Base-by-base conservation (phyloP, 1,284 basidiomycete species). In the Malassezia equina region DNA sequence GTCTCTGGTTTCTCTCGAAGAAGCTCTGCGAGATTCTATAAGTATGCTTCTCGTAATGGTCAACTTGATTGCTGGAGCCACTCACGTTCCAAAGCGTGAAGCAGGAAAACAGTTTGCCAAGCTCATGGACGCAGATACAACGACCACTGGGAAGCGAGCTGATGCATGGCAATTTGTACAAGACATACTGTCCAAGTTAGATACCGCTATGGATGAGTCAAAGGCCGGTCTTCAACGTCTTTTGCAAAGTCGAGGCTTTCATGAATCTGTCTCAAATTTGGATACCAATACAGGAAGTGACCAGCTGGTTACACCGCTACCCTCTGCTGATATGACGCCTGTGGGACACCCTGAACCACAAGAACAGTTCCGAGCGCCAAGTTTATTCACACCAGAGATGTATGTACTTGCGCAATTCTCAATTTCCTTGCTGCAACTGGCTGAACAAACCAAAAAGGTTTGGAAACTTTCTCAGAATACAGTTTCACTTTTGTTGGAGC, bases 401-500 rank as follows among this genome's bases (percentile, higher is more conserved):
- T 69, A 66, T 42, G 58, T 53, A 11, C 54, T 62, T 4, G 61
- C 65, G 0, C 61, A 65, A 23, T 59, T 67, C 24, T 62, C 65
- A 47, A 45, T 69, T 8, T 63, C 63, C 6, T 42, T 72, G 19
- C 49, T 67, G 24, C 65, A 71, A 28, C 52, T 72, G 4, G 65
- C 67, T 4, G 27, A 59, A 23, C 56, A 64, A 7, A 52, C 59
- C 8, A 51, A 54, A 17, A 17, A 48, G 9, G 51, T 52, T 12
- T 56, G 71, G 9, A 12, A 51, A 1, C 25, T n/a, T 6, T 33
- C 47, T 4, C 45, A 55, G 17, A n/a, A 36, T 2, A 45, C 51
- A 7, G 8, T 66, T 3, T 32, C 42, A 2, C 24, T 47, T 17
- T 59, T 56, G 27, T 28, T 51, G 19, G 25, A 44, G 12, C 51